Evolutionary conservation across 768 basidiomycete species (phyloP).

Genomic region (Macrolepiota fuliginosa): DNA sequence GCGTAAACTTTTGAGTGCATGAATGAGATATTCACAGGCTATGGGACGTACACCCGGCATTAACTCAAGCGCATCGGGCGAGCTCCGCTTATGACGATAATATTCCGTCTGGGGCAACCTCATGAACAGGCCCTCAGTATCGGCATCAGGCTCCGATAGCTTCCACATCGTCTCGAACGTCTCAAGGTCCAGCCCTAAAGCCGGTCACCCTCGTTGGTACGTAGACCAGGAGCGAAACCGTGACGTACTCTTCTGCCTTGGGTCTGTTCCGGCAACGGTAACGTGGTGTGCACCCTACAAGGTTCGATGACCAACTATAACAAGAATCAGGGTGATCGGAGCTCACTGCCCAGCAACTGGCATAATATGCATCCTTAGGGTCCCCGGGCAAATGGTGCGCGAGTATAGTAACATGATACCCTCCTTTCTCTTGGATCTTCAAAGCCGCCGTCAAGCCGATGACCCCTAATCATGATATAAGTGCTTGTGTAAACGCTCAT

Average conservation of each 20-base stretch:
- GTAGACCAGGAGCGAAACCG: neutral
- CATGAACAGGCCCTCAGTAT: constrained; percentile 51
- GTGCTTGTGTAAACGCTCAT: constrained; percentile 10
- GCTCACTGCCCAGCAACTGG: constrained; percentile 70
- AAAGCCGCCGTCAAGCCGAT: constrained; percentile 65
- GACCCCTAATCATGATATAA: constrained; percentile 41
- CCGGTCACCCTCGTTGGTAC: neutral
- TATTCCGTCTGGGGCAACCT: constrained; percentile 54
- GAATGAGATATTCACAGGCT: constrained; percentile 21
- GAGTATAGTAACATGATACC: constrained; percentile 50
- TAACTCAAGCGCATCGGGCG: constrained; percentile 16
- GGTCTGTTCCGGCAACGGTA: constrained; percentile 46
- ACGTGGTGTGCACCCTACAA: constrained; percentile 69
- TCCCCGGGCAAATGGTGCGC: constrained; percentile 22
- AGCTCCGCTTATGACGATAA: constrained; percentile 16
- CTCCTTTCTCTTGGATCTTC: constrained; percentile 52
- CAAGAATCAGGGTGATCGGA: neutral
- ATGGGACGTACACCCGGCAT: constrained; percentile 21
- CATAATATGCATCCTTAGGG: constrained; percentile 50
- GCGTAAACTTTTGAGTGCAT: neutral
- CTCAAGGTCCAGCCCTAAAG: constrained; percentile 53
- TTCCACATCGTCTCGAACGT: constrained; percentile 66
- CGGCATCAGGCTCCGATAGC: constrained; percentile 48
- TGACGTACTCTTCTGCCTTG: constrained; percentile 42
- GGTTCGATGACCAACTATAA: neutral